A percentile compares a stretch with the other conserved stretches of the same genome.
Conservation (phyloP, 2,329 filamentous ascomycete genomes). For the Alternaria brassicae region DNA sequence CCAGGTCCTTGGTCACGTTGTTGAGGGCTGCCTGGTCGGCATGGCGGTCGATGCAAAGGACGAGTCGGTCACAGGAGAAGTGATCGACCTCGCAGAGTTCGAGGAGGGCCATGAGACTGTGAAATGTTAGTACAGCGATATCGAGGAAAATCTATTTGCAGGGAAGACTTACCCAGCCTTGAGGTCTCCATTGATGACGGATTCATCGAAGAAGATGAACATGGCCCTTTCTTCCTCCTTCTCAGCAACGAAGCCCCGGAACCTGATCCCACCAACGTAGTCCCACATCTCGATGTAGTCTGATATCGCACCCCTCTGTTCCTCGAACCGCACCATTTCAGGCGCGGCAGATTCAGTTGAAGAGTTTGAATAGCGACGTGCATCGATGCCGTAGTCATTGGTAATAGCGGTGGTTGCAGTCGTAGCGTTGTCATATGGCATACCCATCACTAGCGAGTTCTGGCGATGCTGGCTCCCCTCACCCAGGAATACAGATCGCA, state of each 20-base stretch:
- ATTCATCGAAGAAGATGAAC: conserved; percentile 86
- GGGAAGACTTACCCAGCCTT: conserved; percentile 79
- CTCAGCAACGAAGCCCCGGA: conserved; percentile 83
- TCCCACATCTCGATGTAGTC: conserved; percentile 84
- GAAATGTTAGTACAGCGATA: conserved; percentile 17
- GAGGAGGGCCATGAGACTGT: conserved; percentile 78
- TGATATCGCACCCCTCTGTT: conserved; percentile 52
- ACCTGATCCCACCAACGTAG: conserved; percentile 81
- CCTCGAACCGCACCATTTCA: conserved; percentile 30
- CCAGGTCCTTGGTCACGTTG: conserved; percentile 78
- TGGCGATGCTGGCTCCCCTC: conserved; percentile 79
- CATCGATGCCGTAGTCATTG: conserved; percentile 42
- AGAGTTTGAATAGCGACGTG: conserved; percentile 27
- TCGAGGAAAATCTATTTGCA: neutral
- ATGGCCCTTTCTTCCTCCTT: conserved; percentile 74
- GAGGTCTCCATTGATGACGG: conserved; percentile 75
- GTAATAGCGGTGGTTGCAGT: conserved; percentile 34
- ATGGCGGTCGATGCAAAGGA: conserved; percentile 79
- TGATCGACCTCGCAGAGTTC: conserved; percentile 78
- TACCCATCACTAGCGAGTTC: conserved; percentile 88
- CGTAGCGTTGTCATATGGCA: conserved; percentile 49
- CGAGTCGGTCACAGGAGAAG: conserved; percentile 77
- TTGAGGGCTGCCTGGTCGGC: conserved; percentile 68
- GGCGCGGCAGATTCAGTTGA: conserved; percentile 44
- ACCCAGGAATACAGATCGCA: conserved; percentile 94